Evolutionary conservation across 225 moss, liverwort and hornwort species (phyloP).

Genomic region (Neckera pumila): DNA sequence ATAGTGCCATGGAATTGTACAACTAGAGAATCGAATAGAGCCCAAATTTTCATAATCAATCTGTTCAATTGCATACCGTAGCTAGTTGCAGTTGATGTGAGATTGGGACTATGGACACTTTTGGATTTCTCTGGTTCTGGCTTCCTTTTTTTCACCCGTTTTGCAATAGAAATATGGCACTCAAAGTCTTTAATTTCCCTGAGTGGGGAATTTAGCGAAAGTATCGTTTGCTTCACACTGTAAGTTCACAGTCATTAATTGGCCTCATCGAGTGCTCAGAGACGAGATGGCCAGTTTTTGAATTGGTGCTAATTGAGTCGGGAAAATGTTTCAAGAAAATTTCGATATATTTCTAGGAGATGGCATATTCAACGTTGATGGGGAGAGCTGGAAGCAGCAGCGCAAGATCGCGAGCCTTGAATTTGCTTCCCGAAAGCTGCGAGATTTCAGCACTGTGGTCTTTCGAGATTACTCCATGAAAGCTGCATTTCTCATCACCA

Average conservation of each 20-base stretch:
- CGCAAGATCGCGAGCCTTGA: conserved; percentile 62
- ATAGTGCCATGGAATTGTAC: neutral
- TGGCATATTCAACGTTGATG: conserved; percentile 75
- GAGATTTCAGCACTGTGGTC: conserved; percentile 38
- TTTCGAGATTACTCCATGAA: conserved; percentile 47
- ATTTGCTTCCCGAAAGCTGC: conserved; percentile 50
- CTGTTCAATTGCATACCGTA: neutral
- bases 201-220: neutral
- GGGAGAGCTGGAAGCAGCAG: conserved; percentile 59
- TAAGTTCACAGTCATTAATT: neutral
- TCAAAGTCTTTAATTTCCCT: neutral
- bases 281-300: too few relatives aligned
- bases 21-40: neutral
- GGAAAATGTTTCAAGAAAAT: conserved; percentile 23
- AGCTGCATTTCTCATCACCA: conserved; percentile 17
- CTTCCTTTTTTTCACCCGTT: neutral
- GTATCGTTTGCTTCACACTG: neutral
- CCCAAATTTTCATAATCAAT: neutral
- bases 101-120: neutral
- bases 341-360: conserved; percentile 52
- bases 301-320: neutral
- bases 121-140: neutral
- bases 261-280: neutral
- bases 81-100: neutral
- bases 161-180: neutral